phyloP scores from a whole-genome alignment of 2,329 filamentous ascomycete genomes.

The Teratosphaeria viscida region DNA sequence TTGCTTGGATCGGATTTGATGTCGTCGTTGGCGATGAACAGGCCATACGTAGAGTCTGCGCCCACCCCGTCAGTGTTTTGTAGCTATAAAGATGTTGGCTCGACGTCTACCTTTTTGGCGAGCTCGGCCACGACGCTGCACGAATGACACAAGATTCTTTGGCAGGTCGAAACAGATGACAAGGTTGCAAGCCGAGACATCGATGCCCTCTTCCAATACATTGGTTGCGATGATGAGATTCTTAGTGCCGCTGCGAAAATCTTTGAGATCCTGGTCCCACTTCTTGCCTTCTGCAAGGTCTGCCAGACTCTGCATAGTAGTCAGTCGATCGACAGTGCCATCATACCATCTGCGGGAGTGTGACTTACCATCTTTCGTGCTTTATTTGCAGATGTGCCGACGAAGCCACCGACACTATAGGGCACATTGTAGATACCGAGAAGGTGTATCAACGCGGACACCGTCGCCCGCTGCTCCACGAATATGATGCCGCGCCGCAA shows the following conservation, averaged over 20 bases:
- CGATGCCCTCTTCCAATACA: slow-evolving; percentile 52
- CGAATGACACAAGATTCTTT: slow-evolving; percentile 51
- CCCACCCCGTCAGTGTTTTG: neutral
- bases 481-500: slow-evolving; percentile 35
- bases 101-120: slow-evolving; percentile 34
- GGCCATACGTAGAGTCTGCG: slow-evolving; percentile 36
- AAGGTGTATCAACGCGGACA: slow-evolving; percentile 28
- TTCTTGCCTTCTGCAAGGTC: slow-evolving; percentile 39
- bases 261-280: slow-evolving; percentile 42
- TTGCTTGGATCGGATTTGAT: slow-evolving; percentile 28
- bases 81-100: neutral
- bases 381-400: slow-evolving; percentile 36
- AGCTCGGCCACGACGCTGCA: slow-evolving; percentile 55
- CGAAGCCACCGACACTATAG: slow-evolving; percentile 39
- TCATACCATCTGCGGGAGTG: neutral
- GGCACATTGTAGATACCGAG: slow-evolving; percentile 13
- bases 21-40: slow-evolving; percentile 38
- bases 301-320: slow-evolving; percentile 26
- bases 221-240: slow-evolving; percentile 50
- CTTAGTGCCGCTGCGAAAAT: slow-evolving; percentile 43
- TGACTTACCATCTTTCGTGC: neutral
- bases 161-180: slow-evolving; percentile 56
- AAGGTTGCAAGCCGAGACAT: slow-evolving; percentile 52
- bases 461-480: slow-evolving; percentile 35
- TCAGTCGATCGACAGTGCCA: neutral